Conservation (phyloP, 345 rosid genomes). For the Bruguiera gymnorhiza region DNA sequence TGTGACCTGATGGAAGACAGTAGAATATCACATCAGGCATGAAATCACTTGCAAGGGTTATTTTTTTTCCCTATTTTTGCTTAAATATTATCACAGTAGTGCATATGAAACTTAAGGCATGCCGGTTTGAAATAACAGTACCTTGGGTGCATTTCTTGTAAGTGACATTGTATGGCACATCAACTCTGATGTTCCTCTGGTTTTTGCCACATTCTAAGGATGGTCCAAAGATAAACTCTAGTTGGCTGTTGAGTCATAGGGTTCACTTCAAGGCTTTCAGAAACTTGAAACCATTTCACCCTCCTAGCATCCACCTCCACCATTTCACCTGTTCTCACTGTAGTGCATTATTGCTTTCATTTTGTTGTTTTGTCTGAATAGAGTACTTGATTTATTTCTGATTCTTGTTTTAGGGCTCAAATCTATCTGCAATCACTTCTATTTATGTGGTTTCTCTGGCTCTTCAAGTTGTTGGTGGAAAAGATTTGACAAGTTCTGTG, state of each 20-base stretch:
- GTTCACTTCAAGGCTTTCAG: background rate
- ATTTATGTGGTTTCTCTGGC: constrained; percentile 49
- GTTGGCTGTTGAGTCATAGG: background rate
- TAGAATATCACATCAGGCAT: background rate
- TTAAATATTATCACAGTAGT: too few species aligned
- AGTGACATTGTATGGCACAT: too few species aligned
- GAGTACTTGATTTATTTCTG: background rate
- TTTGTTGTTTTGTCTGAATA: background rate
- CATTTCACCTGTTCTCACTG: background rate
- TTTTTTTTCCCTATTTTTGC: too few species aligned
- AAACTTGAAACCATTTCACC: background rate
- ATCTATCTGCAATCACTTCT: constrained; percentile 48
- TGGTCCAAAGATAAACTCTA: background rate
- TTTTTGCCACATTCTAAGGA: too few species aligned
- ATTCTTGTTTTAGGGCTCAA: constrained; percentile 40
- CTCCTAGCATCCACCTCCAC: background rate
- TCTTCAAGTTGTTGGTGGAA: constrained; percentile 64
- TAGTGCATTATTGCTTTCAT: background rate
- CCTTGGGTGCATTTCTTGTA: too few species aligned
- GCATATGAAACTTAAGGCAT: too few species aligned
- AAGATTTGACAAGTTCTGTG: constrained; percentile 35
- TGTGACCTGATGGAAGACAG: background rate
- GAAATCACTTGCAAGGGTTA: background rate
- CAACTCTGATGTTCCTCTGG: too few species aligned
- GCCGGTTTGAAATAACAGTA: too few species aligned